phyloP scores from a whole-genome alignment of 2,329 filamentous ascomycete species.

The Colletotrichum sp. region DNA sequence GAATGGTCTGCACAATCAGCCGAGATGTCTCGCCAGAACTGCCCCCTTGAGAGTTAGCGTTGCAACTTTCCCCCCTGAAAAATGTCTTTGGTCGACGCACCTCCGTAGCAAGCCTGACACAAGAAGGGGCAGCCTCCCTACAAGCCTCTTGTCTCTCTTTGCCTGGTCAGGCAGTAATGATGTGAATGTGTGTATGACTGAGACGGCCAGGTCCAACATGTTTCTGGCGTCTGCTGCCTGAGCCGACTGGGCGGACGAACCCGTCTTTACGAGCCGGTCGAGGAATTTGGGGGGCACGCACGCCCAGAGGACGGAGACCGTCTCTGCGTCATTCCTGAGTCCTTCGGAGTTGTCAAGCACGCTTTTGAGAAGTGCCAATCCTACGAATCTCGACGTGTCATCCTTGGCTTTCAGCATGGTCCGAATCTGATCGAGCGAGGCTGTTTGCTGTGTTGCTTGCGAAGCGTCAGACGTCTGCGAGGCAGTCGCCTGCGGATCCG shows the following conservation, averaged over 20 bases:
- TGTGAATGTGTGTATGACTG: conserved; percentile 67
- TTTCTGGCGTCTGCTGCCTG: conserved; percentile 52
- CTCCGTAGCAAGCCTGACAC: conserved; percentile 58
- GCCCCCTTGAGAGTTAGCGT: not conserved
- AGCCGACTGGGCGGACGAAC: conserved; percentile 38
- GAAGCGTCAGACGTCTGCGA: not conserved
- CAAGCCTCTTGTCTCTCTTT: conserved; percentile 49
- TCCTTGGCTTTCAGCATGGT: conserved; percentile 62
- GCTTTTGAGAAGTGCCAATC: conserved; percentile 69
- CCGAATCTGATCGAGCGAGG: conserved; percentile 55
- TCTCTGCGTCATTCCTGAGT: conserved; percentile 51
- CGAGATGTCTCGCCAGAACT: conserved; percentile 58
- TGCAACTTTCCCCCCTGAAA: not conserved
- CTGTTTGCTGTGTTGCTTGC: conserved; percentile 2
- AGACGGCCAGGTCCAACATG: conserved; percentile 68
- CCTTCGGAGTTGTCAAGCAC: conserved; percentile 64
- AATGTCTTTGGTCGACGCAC: conserved; percentile 33
- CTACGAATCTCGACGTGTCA: conserved; percentile 73
- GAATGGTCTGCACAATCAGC: conserved; percentile 61
- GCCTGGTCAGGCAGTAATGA: conserved; percentile 57
- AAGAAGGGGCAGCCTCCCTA: conserved; percentile 57
- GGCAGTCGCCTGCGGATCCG: not conserved
- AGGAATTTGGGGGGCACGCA: conserved; percentile 67
- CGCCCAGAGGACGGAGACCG: conserved; percentile 59
- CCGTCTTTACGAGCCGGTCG: conserved; percentile 64